These are phyloP conservation scores for Claviceps africana DNA, from an alignment of 2,329 filamentous ascomycete species.

Conservation along the genomic window DNA sequence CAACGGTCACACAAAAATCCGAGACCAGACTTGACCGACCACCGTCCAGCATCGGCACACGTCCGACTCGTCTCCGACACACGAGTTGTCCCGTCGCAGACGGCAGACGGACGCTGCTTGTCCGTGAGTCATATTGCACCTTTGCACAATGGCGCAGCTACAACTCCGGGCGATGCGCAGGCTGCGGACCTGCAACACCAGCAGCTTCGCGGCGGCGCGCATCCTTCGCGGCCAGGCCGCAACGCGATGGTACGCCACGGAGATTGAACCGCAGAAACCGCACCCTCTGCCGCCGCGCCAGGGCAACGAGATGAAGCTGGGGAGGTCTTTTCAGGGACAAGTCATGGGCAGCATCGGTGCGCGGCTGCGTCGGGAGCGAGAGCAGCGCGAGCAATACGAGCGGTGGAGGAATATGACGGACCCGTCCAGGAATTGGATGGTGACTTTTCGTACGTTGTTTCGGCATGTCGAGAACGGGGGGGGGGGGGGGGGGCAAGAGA, in stretches of 20 bases:
- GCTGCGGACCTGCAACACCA: conserved; percentile 10
- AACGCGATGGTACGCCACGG: conserved; percentile 20
- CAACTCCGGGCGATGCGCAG: conserved; percentile 17
- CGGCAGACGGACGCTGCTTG: background rate
- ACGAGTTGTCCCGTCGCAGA: background rate
- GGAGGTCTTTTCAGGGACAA: conserved; percentile 40
- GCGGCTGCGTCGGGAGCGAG: conserved; percentile 39
- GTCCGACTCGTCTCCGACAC: background rate
- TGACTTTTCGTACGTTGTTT: conserved; percentile 37
- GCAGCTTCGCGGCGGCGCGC: conserved; percentile 11
- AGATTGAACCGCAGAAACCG: conserved; percentile 21
- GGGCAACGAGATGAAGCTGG: conserved; percentile 24
- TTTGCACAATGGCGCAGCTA: conserved; percentile 18
- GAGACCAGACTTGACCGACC: background rate
- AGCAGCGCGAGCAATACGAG: conserved; percentile 37
- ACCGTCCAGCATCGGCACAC: background rate
- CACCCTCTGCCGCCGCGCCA: conserved; percentile 15
- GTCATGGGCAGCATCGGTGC: conserved; percentile 44
- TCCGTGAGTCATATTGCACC: background rate
- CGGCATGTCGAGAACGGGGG: background rate
- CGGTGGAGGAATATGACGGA: conserved; percentile 26
- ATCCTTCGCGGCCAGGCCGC: conserved; percentile 8
- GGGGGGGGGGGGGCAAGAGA: background rate
- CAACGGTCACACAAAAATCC: conserved; percentile 4
- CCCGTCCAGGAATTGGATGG: conserved; percentile 32